A percentile compares a stretch with the other conserved stretches of the same genome.
These are phyloP conservation scores for Lecanicillium sp. DNA, from an alignment of 2,329 filamentous ascomycete species.

Conservation along the genomic window DNA sequence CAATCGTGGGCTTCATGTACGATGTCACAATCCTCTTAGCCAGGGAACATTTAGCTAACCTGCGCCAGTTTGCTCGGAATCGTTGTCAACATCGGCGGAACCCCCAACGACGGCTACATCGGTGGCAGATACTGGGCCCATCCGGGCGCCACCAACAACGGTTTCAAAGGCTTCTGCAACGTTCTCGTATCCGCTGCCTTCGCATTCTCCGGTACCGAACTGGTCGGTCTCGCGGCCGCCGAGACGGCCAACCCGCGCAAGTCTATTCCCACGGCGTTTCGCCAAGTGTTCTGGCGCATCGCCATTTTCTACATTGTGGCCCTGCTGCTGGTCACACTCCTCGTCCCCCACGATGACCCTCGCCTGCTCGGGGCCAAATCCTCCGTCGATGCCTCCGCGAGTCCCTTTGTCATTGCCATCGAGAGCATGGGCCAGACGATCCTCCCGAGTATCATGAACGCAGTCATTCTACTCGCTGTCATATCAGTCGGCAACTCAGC, in stretches of 20 bases:
- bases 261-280: constrained; percentile 67
- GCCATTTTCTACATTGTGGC: constrained; percentile 41
- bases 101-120: constrained; percentile 39
- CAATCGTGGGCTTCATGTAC: constrained; percentile 51
- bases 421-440: constrained; percentile 39
- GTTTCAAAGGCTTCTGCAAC: constrained; percentile 62
- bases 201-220: constrained; percentile 59
- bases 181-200: constrained; percentile 66
- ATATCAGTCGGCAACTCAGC: constrained; percentile 46
- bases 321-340: constrained; percentile 39
- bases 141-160: constrained; percentile 52
- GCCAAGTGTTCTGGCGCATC: constrained; percentile 56
- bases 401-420: constrained; percentile 43
- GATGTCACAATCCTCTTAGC: background rate
- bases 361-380: constrained; percentile 31
- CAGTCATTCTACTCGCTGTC: constrained; percentile 45
- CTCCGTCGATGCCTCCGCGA: constrained; percentile 30
- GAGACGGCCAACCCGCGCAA: constrained; percentile 61
- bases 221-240: constrained; percentile 61
- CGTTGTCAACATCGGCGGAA: constrained; percentile 49
- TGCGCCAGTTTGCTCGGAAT: constrained; percentile 38
- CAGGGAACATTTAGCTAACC: background rate
- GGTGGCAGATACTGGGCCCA: constrained; percentile 37
- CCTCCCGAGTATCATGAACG: constrained; percentile 44
- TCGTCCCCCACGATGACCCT: constrained; percentile 33